phyloP scores from a whole-genome alignment of 2,329 filamentous ascomycete genomes.

The Thelonectria olida region DNA sequence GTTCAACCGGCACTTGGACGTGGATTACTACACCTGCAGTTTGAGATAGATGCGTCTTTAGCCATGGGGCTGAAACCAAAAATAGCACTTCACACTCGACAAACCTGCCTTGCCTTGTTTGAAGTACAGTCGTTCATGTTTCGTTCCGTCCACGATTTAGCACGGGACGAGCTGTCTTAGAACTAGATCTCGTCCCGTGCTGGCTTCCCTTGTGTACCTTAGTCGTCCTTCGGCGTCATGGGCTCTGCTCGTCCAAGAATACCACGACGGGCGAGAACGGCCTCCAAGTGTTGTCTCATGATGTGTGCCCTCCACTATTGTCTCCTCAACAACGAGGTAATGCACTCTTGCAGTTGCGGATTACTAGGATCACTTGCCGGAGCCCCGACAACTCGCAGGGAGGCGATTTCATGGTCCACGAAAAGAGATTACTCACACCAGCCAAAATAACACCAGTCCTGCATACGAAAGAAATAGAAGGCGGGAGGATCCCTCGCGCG shows the following conservation, averaged over 20 bases:
- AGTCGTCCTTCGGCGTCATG: neutral
- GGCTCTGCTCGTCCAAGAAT: neutral
- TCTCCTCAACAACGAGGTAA: conserved; percentile 2
- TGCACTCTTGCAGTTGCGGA: neutral
- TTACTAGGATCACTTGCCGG: neutral
- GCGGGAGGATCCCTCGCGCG: conserved; percentile 15
- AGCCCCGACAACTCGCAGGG: neutral
- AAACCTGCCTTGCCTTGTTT: neutral
- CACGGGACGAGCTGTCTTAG: neutral
- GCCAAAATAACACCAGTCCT: conserved; percentile 7
- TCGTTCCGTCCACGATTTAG: conserved; percentile 3
- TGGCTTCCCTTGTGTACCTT: conserved; percentile 7
- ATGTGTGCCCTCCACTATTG: neutral
- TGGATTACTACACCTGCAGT: conserved; percentile 1
- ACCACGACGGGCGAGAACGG: neutral
- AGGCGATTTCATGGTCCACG: neutral
- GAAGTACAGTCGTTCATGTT: conserved; percentile 12
- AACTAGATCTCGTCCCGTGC: neutral
- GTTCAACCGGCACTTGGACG: conserved; percentile 13
- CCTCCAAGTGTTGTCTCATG: neutral
- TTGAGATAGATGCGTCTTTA: conserved; percentile 14
- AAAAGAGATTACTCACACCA: neutral
- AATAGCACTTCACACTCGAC: conserved; percentile 11
- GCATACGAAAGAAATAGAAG: neutral
- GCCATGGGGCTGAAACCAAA: conserved; percentile 10